Conservation (phyloP, 225 moss, liverwort and hornwort species). For the Thuidium tamariscinum region DNA sequence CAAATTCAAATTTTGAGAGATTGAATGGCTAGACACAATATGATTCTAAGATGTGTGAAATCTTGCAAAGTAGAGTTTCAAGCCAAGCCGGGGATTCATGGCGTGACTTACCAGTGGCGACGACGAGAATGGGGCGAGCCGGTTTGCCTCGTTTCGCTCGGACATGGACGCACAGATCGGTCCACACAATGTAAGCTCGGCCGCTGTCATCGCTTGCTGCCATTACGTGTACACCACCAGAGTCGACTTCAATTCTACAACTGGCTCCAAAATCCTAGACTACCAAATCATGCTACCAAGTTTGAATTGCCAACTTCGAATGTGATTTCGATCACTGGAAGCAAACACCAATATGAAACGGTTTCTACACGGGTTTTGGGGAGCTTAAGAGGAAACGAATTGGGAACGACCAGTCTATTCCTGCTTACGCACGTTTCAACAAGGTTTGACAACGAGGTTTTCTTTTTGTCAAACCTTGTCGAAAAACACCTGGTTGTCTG, state of each 20-base stretch:
- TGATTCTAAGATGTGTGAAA: background rate
- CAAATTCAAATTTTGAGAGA: background rate
- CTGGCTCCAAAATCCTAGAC: background rate
- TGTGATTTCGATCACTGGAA: background rate
- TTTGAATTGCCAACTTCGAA: background rate
- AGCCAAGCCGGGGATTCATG: background rate
- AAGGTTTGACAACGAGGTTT: background rate
- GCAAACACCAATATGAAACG: background rate
- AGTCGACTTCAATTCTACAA: background rate
- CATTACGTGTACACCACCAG: background rate
- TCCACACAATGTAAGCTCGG: constrained; percentile 12
- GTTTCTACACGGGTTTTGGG: background rate
- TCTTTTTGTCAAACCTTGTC: background rate
- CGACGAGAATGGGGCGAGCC: constrained; percentile 9
- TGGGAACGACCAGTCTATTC: no score
- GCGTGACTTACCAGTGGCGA: constrained; percentile 12
- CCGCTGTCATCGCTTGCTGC: background rate
- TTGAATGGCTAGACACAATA: background rate
- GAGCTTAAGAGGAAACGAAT: no score
- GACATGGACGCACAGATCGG: constrained; percentile 15
- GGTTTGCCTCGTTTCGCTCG: background rate
- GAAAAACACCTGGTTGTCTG: background rate
- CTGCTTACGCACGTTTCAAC: no score
- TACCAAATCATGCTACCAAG: background rate
- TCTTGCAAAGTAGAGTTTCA: background rate